Base-by-base conservation (phyloP, 306 rosid species). In the Acacia crassicarpa region DNA sequence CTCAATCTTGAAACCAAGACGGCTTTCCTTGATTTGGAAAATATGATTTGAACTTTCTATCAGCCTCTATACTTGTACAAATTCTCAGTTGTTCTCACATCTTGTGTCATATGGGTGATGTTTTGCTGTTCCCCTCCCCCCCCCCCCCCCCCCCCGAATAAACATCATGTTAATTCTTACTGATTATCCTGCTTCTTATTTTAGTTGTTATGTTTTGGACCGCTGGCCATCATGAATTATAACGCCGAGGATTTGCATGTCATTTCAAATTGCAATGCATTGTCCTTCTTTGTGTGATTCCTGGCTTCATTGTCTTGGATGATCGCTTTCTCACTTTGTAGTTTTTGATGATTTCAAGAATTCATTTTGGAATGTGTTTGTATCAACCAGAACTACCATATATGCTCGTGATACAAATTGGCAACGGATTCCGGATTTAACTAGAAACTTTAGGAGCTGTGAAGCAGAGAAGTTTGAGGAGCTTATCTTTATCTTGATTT, bases 1-100 rank as follows among this genome's bases (percentile, higher is more conserved):
- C 89, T 10, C 48, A 85, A 20, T 58, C 76, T 66, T 88, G 85
- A 85, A 7, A 51, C 9, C 20, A 1, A 40, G 14, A 4, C 8
- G 19, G 51, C 27, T 40, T 40, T 68, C 32, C 19, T 40, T 14
- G n/a, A 20, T 40, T 40, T 68, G 51, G 74, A 23, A 1, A 3
- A 67, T 11, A 35, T 67, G 63, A 22, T 69, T 48, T 67, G 11
- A 38, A 25, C n/a, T 53, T 78, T 78, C 20, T 27, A 23, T 79
- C n/a, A 13, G 15, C 65, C 22, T 6, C 15, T 6, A 49, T 67
- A 6, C 41, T 59, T 56, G 74, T 78, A 32, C 9, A 40, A 11
- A 54, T 45, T 20, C 45, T 30, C n/a, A 27, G 5, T 67, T 1
- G 38, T 70, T 71, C 20, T 12, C 8, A 45, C 49, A 71, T 45